Evolutionary conservation across 2,329 filamentous ascomycete species (phyloP).

Genomic region (Pseudogymnoascus destructans): DNA sequence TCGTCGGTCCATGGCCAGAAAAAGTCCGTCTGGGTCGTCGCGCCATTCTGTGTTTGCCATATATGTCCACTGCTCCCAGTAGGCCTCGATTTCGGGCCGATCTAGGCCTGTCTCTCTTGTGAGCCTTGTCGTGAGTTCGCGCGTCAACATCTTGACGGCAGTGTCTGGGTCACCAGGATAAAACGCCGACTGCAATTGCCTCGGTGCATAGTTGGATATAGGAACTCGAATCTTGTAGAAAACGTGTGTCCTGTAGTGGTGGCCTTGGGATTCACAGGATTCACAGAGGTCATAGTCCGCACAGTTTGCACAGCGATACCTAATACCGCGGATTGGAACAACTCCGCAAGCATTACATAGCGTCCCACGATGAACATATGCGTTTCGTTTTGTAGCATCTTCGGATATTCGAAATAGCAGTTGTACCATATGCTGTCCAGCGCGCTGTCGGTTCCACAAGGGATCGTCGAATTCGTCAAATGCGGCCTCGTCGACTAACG

Average conservation of each 20-base stretch:
- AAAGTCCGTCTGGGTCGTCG: conserved; percentile 64
- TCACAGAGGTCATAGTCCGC: conserved; percentile 94
- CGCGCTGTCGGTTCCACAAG: conserved; percentile 28
- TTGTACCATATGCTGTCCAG: conserved; percentile 68
- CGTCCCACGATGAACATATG: conserved; percentile 85
- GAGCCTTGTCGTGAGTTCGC: conserved; percentile 52
- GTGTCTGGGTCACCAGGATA: conserved; percentile 77
- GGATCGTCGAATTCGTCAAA: conserved; percentile 19
- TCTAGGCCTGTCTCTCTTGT: conserved; percentile 67
- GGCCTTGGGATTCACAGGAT: conserved; percentile 66
- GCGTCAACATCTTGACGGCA: conserved; percentile 53
- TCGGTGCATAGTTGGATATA: conserved; percentile 67
- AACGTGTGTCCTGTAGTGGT: conserved; percentile 78
- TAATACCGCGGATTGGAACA: conserved; percentile 78
- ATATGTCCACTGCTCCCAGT: conserved; percentile 95
- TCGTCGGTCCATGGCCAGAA: conserved; percentile 76
- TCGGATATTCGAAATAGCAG: conserved; percentile 87
- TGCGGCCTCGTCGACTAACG: conserved; percentile 22
- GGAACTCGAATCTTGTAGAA: conserved; percentile 95
- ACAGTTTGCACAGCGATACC: conserved; percentile 92
- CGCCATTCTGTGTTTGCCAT: conserved; percentile 78
- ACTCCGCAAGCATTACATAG: conserved; percentile 82
- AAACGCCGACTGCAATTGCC: conserved; percentile 70
- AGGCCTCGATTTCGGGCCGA: conserved; percentile 74
- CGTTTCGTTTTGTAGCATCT: conserved; percentile 76